phyloP scores from a whole-genome alignment of 2,329 filamentous ascomycete genomes.

The Cercospora sojina region DNA sequence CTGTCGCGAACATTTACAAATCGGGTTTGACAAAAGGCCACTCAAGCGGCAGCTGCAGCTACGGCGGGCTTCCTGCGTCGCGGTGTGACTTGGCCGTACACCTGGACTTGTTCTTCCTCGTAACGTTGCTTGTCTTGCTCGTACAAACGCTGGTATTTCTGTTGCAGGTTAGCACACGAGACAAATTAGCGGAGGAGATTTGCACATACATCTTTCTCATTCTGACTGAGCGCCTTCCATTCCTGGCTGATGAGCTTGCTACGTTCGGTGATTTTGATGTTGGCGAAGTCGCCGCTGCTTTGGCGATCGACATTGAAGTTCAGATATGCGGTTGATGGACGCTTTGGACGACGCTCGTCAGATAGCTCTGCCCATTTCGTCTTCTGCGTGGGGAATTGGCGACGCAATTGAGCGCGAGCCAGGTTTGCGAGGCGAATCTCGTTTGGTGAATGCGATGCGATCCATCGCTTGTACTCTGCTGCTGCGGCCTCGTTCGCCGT shows the following conservation, averaged over 20 bases:
- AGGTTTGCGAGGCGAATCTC: slow-evolving; percentile 60
- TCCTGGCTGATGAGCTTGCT: slow-evolving; percentile 46
- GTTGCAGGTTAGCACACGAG: neutral
- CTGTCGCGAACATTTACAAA: neutral
- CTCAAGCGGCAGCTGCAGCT: slow-evolving; percentile 2
- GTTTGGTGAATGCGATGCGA: slow-evolving; percentile 55
- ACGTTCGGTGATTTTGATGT: slow-evolving; percentile 45
- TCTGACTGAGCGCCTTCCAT: slow-evolving; percentile 48
- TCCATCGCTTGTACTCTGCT: slow-evolving; percentile 53
- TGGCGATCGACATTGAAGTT: slow-evolving; percentile 49
- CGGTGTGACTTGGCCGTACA: neutral
- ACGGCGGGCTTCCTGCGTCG: neutral
- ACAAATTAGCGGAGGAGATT: neutral
- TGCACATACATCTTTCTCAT: slow-evolving; percentile 49
- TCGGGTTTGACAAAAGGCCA: neutral
- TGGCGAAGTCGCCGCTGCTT: slow-evolving; percentile 52
- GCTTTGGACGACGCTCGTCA: slow-evolving; percentile 57
- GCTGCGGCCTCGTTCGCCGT: slow-evolving; percentile 47
- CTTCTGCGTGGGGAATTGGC: slow-evolving; percentile 13
- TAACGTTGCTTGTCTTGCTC: slow-evolving; percentile 19
- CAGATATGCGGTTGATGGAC: slow-evolving; percentile 41
- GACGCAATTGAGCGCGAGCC: slow-evolving; percentile 49
- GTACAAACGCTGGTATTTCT: slow-evolving; percentile 24
- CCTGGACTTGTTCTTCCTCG: slow-evolving; percentile 8
- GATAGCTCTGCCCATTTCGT: slow-evolving; percentile 41